Conservation (phyloP, 1,284 basidiomycete genomes). For the Ganoderma meredithae region DNA sequence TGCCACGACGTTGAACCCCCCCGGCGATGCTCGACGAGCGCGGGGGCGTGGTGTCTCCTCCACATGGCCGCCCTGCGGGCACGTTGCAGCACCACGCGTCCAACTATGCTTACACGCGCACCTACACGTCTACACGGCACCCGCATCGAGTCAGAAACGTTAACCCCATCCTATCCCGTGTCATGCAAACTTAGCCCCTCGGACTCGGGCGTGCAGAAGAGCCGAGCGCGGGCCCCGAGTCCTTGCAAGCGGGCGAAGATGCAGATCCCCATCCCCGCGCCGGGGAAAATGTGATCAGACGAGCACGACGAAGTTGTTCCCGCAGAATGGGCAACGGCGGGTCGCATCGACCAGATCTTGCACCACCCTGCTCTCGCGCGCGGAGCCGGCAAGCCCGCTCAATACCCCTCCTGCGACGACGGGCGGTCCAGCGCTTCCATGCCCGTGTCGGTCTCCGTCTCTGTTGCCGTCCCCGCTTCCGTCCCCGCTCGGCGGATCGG, state of each 20-base stretch:
- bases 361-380: slow-evolving; percentile 67
- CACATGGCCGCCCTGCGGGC: slow-evolving; percentile 18
- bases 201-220: background rate
- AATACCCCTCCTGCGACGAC: slow-evolving; percentile 41
- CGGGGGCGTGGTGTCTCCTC: slow-evolving; percentile 3
- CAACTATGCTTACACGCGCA: slow-evolving; percentile 24
- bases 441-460: slow-evolving; percentile 10
- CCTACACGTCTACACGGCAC: slow-evolving; percentile 22
- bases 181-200: background rate
- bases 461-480: slow-evolving; percentile 8
- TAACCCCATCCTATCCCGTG: background rate
- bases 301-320: slow-evolving; percentile 65
- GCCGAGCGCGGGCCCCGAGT: background rate
- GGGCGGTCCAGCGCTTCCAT: slow-evolving; percentile 2
- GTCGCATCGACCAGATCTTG: slow-evolving; percentile 70
- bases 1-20: background rate
- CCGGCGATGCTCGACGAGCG: slow-evolving; percentile 1
- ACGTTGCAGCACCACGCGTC: slow-evolving; percentile 16
- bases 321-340: slow-evolving; percentile 71
- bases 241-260: slow-evolving; percentile 1
- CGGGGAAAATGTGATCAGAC: slow-evolving; percentile 33
- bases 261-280: slow-evolving; percentile 15
- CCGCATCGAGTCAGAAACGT: slow-evolving; percentile 3
- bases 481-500: background rate
- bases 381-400: slow-evolving; percentile 45